Evolutionary conservation across 148 eudicot genomes (phyloP).

Genomic region (Rhododendron ovatum): DNA sequence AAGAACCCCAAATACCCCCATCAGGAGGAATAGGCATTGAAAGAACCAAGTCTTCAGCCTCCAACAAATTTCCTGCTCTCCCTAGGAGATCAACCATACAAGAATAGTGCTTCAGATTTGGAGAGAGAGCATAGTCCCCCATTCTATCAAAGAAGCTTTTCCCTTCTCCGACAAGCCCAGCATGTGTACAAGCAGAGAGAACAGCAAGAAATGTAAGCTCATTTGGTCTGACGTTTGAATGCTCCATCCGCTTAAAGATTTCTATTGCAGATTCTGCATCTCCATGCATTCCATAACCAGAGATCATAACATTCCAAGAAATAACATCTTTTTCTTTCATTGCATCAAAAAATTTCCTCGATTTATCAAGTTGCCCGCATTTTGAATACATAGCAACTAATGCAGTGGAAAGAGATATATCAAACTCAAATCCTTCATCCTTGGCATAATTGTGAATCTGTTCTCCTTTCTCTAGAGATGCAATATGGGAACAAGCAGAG

Average conservation of each 20-base stretch:
- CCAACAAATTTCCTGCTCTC: conserved; percentile 50
- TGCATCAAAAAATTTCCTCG: conserved; percentile 49
- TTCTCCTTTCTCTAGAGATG: conserved; percentile 50
- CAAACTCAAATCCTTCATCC: conserved; percentile 25
- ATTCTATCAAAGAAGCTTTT: conserved; percentile 40
- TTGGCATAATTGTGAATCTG: conserved; percentile 41
- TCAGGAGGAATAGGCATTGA: conserved; percentile 71
- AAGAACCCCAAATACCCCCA: conserved; percentile 72
- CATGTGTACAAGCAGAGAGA: conserved; percentile 62
- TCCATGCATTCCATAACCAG: conserved; percentile 72
- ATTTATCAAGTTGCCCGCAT: conserved; percentile 58
- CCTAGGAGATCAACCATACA: conserved; percentile 73
- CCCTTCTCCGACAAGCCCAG: conserved; percentile 56
- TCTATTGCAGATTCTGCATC: conserved; percentile 49
- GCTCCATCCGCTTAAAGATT: conserved; percentile 51
- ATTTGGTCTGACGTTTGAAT: conserved; percentile 41
- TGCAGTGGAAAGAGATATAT: conserved; percentile 48
- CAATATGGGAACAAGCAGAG: conserved; percentile 55
- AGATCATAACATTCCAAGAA: conserved; percentile 78
- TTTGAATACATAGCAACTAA: conserved; percentile 74
- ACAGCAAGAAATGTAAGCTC: conserved; percentile 63
- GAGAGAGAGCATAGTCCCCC: conserved; percentile 43
- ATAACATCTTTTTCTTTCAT: conserved; percentile 52
- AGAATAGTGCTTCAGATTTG: conserved; percentile 62
- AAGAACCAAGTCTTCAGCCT: conserved; percentile 57